A percentile compares a stretch with the other conserved stretches of the same genome.
phyloP scores from a whole-genome alignment of 140 eudicot species.

The Erigeron philadelphicus region DNA sequence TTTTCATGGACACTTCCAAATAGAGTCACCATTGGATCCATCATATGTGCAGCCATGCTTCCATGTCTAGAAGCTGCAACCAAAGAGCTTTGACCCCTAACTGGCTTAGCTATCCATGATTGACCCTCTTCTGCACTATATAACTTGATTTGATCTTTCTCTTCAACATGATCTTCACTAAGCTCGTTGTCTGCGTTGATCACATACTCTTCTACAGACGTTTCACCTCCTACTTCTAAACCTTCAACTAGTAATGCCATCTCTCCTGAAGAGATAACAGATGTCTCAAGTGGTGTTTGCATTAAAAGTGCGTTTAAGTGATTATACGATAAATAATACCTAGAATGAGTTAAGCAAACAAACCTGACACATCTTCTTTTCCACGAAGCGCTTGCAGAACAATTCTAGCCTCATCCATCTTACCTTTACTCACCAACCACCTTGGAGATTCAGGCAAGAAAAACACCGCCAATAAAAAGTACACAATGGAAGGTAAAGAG shows the following conservation, averaged over 20 bases:
- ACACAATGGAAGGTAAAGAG: slow-evolving; percentile 66
- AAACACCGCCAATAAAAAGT: slow-evolving; percentile 49
- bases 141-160: slow-evolving; percentile 65
- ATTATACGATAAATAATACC: neutral
- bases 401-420: slow-evolving; percentile 73
- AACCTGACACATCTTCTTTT: slow-evolving; percentile 90
- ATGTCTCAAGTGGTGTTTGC: too few relatives aligned
- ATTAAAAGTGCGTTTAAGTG: too few relatives aligned
- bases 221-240: slow-evolving; percentile 70
- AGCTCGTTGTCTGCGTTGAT: slow-evolving; percentile 70
- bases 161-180: slow-evolving; percentile 43
- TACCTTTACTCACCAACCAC: slow-evolving; percentile 96
- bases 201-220: slow-evolving; percentile 77
- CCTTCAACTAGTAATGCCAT: slow-evolving; percentile 94
- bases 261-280: slow-evolving; percentile 48
- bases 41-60: slow-evolving; percentile 48
- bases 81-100: slow-evolving; percentile 73
- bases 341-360: slow-evolving; percentile 10
- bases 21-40: slow-evolving; percentile 73
- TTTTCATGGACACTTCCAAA: slow-evolving; percentile 89
- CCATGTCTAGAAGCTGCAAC: slow-evolving; percentile 61
- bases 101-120: slow-evolving; percentile 96
- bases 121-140: slow-evolving; percentile 90
- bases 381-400: slow-evolving; percentile 77
- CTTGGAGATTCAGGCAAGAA: slow-evolving; percentile 94